Conservation (phyloP, 2,329 filamentous ascomycete genomes). For the Calonectria hongkongensis region DNA sequence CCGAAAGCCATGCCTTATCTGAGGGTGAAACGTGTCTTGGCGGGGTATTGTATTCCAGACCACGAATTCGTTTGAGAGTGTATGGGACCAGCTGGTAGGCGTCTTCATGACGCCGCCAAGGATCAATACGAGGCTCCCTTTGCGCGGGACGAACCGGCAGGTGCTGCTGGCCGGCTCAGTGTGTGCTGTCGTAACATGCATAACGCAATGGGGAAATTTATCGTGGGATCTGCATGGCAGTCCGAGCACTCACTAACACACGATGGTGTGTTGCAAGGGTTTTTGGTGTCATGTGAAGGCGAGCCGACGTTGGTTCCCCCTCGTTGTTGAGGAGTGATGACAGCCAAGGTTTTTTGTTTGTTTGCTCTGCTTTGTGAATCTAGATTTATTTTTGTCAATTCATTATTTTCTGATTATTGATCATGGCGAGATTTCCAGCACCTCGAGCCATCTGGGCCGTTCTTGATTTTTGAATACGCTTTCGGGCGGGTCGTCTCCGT, state of each 20-base stretch:
- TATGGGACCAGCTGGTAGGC: constrained; percentile 20
- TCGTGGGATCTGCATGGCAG: constrained; percentile 27
- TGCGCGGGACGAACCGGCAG: constrained; percentile 5
- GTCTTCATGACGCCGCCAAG: constrained; percentile 6
- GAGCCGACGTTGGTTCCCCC: constrained; percentile 18
- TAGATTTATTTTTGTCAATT: too few relatives aligned
- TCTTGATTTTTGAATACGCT: constrained; percentile 15
- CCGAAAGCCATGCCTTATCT: constrained; percentile 39
- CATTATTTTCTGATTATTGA: constrained; percentile 14
- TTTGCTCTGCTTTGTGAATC: too few relatives aligned
- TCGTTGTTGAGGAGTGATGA: constrained; percentile 6
- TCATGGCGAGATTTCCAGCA: neutral
- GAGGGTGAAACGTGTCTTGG: constrained; percentile 39
- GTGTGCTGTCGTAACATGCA: constrained; percentile 30
- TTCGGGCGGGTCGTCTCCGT: constrained; percentile 25
- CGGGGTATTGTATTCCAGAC: constrained; percentile 26
- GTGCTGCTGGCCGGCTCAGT: constrained; percentile 18
- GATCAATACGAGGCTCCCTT: constrained; percentile 19
- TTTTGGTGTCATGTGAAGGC: constrained; percentile 34
- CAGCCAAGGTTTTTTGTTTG: constrained; percentile 1
- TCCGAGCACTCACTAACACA: constrained; percentile 33
- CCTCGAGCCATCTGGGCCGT: neutral
- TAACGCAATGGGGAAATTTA: constrained; percentile 24
- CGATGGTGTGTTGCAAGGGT: constrained; percentile 33
- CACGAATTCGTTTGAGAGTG: constrained; percentile 22